Conservation (phyloP, 345 rosid species). For the Mangifera indica region DNA sequence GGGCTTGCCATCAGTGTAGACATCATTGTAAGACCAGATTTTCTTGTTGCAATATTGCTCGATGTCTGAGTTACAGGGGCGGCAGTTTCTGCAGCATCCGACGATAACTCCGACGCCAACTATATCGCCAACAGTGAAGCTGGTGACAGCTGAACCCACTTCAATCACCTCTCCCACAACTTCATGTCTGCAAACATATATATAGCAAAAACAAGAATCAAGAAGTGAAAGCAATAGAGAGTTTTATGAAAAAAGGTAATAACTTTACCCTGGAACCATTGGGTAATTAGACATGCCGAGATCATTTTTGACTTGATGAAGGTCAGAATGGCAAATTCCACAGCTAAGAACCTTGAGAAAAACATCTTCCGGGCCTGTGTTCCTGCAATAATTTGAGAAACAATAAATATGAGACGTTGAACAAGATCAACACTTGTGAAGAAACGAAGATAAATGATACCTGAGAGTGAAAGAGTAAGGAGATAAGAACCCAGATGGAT, state of each 20-base stretch:
- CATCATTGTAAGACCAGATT: slow-evolving; percentile 57
- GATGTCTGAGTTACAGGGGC: slow-evolving; percentile 47
- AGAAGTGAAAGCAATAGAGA: not conserved
- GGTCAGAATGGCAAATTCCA: slow-evolving; percentile 76
- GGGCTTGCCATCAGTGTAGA: slow-evolving; percentile 47
- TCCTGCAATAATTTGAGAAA: slow-evolving; percentile 32
- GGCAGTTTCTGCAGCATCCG: slow-evolving; percentile 53
- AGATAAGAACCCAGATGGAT: slow-evolving; percentile 65
- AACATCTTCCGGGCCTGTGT: slow-evolving; percentile 75
- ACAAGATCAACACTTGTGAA: not conserved
- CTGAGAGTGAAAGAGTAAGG: slow-evolving; percentile 66
- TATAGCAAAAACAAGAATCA: not conserved
- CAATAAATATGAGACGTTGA: not conserved
- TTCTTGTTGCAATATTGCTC: slow-evolving; percentile 62
- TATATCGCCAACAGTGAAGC: slow-evolving; percentile 43
- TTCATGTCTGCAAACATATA: slow-evolving; percentile 53
- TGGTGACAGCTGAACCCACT: slow-evolving; percentile 57
- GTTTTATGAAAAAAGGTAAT: not conserved
- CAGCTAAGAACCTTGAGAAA: slow-evolving; percentile 53
- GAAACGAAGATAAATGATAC: slow-evolving; percentile 20
- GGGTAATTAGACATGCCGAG: slow-evolving; percentile 66
- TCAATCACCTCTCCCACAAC: slow-evolving; percentile 76
- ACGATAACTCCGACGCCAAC: slow-evolving; percentile 66
- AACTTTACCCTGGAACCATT: slow-evolving; percentile 70
- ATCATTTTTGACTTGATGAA: slow-evolving; percentile 66